Evolutionary conservation across 371 early-diverging fungal genomes (phyloP), one percentile per base, ranked within the genome.

Genomic region (Lichtheimia ramosa): DNA sequence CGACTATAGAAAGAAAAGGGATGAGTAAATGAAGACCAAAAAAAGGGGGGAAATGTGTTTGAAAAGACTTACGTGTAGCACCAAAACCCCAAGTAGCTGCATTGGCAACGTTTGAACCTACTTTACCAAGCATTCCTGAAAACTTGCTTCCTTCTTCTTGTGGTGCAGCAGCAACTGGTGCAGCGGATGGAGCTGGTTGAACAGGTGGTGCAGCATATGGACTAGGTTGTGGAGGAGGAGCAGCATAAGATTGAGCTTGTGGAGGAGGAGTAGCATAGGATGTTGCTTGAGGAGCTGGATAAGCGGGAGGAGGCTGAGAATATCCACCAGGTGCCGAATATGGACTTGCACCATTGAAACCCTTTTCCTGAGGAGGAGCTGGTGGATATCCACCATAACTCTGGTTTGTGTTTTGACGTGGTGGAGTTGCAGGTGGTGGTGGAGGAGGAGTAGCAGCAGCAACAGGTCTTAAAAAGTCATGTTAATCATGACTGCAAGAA

Each of bases 41-140:
- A 18, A 16, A 18, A 6, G 43, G 23, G 20, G 2, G 15, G 13
- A 7, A 20, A n/a, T n/a, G n/a, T n/a, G n/a, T n/a, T n/a, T n/a
- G 3, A 49, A 3, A 15, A 21, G 14, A 54, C 48, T 60, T 54
- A 60, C 61, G 34, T 60, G 48, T 54, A 20, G 39, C 61, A 48
- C 77, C 77, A n/a, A 77, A 77, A 13, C 77, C 77, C 68, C 68
- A 72, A 12, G 72, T 71, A 27, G 77, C 77, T 40, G 71, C 71
- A 58, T 65, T 72, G 14, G 61, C 69, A 12, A 71, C 62, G 53
- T 72, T 65, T 5, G 63, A 64, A 40, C 58, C 41, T 0, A 50
- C 20, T 24, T 58, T 58, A 12, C 48, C 39, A 34, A 48, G 28
- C 50, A 58, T 50, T 42, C 51, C 58, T 12, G 40, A 16, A 8